Conservation (phyloP, 2,329 filamentous ascomycete species). For the Amauroascus verrucosus region DNA sequence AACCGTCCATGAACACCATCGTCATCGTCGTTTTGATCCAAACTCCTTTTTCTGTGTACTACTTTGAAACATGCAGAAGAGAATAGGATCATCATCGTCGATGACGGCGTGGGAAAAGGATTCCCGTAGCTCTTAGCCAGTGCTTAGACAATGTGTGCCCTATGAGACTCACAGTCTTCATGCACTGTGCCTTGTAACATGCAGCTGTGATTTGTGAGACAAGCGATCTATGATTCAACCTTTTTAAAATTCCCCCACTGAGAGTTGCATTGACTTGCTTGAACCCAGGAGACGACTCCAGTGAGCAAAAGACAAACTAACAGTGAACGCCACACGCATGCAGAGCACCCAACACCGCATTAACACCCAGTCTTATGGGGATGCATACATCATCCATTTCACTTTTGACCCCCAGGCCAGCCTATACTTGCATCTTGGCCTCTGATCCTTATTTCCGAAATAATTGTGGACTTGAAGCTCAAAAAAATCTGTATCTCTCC, state of each 20-base stretch:
- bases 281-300: neutral
- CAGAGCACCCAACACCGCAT: neutral
- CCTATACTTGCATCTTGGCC: neutral
- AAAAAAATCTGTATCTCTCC: too few species aligned
- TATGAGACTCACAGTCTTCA: neutral
- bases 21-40: neutral
- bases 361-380: constrained; percentile 4
- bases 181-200: constrained; percentile 4
- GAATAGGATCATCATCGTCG: neutral
- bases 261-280: neutral
- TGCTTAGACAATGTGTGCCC: constrained; percentile 6
- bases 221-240: neutral
- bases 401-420: neutral
- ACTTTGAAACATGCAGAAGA: neutral
- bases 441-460: too few species aligned
- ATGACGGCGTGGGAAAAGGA: neutral
- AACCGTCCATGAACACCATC: neutral
- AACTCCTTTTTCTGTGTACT: neutral
- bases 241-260: neutral
- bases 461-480: too few species aligned
- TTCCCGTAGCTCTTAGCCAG: neutral
- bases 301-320: neutral
- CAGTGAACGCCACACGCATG: neutral
- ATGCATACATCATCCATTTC: neutral
- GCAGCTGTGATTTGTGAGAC: constrained; percentile 8